Evolutionary conservation across 352 stramenopile genomes (phyloP), one percentile per base, ranked within the genome.

Genomic region (Globisporangium mamillatum): DNA sequence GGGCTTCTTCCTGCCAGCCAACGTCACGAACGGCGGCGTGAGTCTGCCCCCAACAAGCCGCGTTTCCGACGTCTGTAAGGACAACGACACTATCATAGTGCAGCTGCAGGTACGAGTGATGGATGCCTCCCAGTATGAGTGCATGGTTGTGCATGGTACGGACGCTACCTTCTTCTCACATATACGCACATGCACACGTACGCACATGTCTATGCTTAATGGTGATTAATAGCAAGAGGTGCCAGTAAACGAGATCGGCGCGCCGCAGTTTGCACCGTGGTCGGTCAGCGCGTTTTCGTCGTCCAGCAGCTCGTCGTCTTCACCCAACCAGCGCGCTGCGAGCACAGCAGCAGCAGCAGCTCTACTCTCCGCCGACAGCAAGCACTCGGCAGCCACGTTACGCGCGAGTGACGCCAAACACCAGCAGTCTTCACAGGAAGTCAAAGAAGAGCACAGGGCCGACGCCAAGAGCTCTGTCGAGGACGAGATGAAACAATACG

Each of bases 171-270:
- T 32, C 4, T 1, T 32, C 29, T 32, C 29, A 32, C 29, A 32
- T 4, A 32, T 32, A 32, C 29, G 4, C 29, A 32, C 29, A 8
- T 32, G 29, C 29, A 32, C 29, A 32, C 29, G 29, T 32, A 32
- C 29, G 29, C 29, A 32, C 29, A 32, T 32, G 29, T 32, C 29
- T 7, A 32, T 32, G 29, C 29, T 32, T 8, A 32, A 32, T 32
- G 29, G 29, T 8, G 29, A 32, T 32, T 55, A n/a, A 22, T 29
- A 95, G 80, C 86, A 92, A 78, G 80, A 91, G 70, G 84, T 96
- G 7, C 70, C 80, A 1, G 85, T 97, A 59, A 92, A 95, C 62
- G 83, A 93, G 58, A 92, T 96, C 53, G 88, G 88, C 22, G 76
- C 86, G 6, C 89, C 89, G 3, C 73, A 92, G 67, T 68, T 94